phyloP scores from a whole-genome alignment of 805 yeast genomes.

The Candida taoyuanica region DNA sequence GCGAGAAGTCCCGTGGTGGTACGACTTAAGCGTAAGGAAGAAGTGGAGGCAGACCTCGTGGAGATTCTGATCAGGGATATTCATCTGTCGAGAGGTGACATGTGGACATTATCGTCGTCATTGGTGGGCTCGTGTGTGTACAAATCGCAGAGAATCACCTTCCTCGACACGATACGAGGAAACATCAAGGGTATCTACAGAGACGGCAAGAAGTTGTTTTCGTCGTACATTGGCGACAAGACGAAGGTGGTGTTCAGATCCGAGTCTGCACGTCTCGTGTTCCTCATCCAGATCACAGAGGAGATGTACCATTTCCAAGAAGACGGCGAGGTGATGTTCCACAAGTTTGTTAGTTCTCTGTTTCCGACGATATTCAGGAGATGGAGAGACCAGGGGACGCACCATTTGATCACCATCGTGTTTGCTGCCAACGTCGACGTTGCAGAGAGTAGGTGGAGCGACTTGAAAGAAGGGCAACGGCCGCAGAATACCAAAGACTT shows the following conservation, averaged over 20 bases:
- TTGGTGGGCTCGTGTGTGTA: slow-evolving; percentile 63
- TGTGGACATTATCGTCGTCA: slow-evolving; percentile 76
- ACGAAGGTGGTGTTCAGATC: slow-evolving; percentile 87
- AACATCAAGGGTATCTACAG: slow-evolving; percentile 56
- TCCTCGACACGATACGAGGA: slow-evolving; percentile 59
- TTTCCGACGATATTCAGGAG: slow-evolving; percentile 83
- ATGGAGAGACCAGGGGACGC: slow-evolving; percentile 85
- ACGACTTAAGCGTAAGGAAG: slow-evolving; percentile 37
- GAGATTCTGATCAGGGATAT: slow-evolving; percentile 80
- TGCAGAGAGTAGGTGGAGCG: slow-evolving; percentile 45
- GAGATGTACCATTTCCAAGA: slow-evolving; percentile 99
- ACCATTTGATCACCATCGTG: slow-evolving; percentile 87
- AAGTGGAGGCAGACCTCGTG: slow-evolving; percentile 72
- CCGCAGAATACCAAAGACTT: slow-evolving; percentile 68
- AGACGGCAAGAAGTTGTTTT: slow-evolving; percentile 63
- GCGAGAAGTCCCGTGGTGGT: slow-evolving; percentile 65
- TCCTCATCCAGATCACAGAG: slow-evolving; percentile 80
- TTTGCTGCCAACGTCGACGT: slow-evolving; percentile 74
- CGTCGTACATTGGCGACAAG: slow-evolving; percentile 68
- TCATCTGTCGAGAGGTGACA: slow-evolving; percentile 80
- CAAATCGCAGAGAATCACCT: slow-evolving; percentile 57
- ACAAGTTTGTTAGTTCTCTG: slow-evolving; percentile 85
- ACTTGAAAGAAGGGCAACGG: slow-evolving; percentile 66
- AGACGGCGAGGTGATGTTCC: slow-evolving; percentile 90
- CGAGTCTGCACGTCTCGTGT: slow-evolving; percentile 80